These are phyloP conservation scores for Metschnikowia kunwiensis DNA, from an alignment of 805 yeast species.

Conservation along the genomic window DNA sequence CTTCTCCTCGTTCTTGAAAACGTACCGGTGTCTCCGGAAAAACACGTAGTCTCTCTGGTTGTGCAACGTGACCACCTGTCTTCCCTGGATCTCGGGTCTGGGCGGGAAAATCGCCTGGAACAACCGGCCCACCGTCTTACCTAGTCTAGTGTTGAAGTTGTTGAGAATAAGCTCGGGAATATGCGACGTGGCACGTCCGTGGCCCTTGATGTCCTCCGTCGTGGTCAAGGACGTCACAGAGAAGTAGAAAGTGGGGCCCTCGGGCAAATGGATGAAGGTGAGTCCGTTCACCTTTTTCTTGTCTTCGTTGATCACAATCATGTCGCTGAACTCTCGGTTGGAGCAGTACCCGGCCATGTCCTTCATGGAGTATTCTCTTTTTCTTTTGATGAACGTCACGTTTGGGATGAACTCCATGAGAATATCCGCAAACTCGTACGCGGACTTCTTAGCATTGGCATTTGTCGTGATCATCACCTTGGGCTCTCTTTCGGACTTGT, in stretches of 20 bases:
- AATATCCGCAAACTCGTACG: slow-evolving; percentile 86
- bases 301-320: slow-evolving; percentile 89
- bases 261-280: slow-evolving; percentile 90
- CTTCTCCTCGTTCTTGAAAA: slow-evolving; percentile 83
- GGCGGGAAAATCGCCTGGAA: slow-evolving; percentile 93
- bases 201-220: slow-evolving; percentile 75
- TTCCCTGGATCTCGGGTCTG: slow-evolving; percentile 88
- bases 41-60: slow-evolving; percentile 95
- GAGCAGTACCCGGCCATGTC: slow-evolving; percentile 83
- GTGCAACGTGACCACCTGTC: slow-evolving; percentile 93
- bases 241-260: slow-evolving; percentile 93
- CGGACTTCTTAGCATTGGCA: slow-evolving; percentile 78
- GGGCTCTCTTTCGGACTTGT: slow-evolving; percentile 51
- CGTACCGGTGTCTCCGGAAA: slow-evolving; percentile 91
- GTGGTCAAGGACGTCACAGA: slow-evolving; percentile 74
- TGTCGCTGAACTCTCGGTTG: slow-evolving; percentile 82
- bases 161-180: slow-evolving; percentile 89
- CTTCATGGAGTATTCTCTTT: slow-evolving; percentile 75
- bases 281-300: slow-evolving; percentile 89
- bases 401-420: slow-evolving; percentile 83
- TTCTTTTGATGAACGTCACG: slow-evolving; percentile 82
- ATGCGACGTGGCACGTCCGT: slow-evolving; percentile 87
- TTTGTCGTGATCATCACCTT: slow-evolving; percentile 89
- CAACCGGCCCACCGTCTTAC: slow-evolving; percentile 87
- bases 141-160: slow-evolving; percentile 88